Evolutionary conservation across 345 rosid genomes (phyloP), one percentile per base, ranked within the genome.

Genomic region (Lenwebbia sp.): DNA sequence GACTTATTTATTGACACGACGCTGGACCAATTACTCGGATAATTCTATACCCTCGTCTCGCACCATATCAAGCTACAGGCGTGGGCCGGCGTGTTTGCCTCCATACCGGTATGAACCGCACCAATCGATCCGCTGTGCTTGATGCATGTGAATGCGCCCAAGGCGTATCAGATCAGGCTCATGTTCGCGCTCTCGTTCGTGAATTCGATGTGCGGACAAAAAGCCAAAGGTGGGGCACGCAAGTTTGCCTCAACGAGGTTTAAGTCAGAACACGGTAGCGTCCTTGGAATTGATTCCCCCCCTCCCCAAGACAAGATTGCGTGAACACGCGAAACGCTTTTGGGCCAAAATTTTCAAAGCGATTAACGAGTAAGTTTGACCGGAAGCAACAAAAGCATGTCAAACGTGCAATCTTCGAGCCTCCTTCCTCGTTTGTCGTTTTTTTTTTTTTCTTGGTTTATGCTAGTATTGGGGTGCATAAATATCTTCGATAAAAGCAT

Each of bases 1-100:
- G 47, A 6, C 47, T 44, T 7, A 44, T 44, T 44, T 44, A 44
- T 44, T 1, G 47, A 44, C 47, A 44, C 7, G 47, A 6, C 47
- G 47, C 5, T 41, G 47, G 47, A 41, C 47, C 5, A 0, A 30
- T 62, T 15, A 7, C 21, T 62, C 3, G 23, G 41, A 65, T 30
- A 30, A 30, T 65, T 30, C 2, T 15, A 15, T 33, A 15, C 1
- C 2, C 41, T 5, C 1, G 3, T 62, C 40, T 28, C 10, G 21
- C 33, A 25, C 62, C 33, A 28, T 58, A 33, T n/a, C 2, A 26
- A 3, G 0, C 4, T 5, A 2, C 28, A n/a, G 1, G 0, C 33
- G 3, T 12, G 33, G 8, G 47, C 47, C 33, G 15, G 9, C 41
- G 8, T 0, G 0, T 62, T 62, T 62, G 41, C 75, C 30, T 62